Percentiles rank a stretch among this genome's conserved stretches.
phyloP scores from a whole-genome alignment of 371 early-diverging fungal genomes.

The Entomophthora muscae region DNA sequence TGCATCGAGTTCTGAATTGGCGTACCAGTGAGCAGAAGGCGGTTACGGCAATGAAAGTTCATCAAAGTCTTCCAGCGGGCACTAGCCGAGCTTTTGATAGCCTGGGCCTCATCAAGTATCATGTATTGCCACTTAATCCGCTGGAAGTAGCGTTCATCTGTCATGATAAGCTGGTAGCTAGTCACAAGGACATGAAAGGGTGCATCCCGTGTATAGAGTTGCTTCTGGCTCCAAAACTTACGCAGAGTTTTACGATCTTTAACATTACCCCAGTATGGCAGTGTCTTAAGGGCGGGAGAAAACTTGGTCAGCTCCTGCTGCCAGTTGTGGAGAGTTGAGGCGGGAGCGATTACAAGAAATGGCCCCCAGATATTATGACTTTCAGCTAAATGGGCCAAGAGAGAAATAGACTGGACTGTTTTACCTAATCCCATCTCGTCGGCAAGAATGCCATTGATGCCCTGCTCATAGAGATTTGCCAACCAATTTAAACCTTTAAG shows the following conservation, averaged over 20 bases:
- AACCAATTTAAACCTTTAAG: conserved; percentile 98
- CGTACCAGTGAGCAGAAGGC: conserved; percentile 88
- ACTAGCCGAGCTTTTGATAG: conserved; percentile 81
- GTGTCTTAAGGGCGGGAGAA: conserved; percentile 69
- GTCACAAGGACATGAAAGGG: conserved; percentile 89
- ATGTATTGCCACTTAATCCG: conserved; percentile 95
- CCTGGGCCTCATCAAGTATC: conserved; percentile 97
- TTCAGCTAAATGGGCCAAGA: conserved; percentile 79
- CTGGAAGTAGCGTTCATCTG: conserved; percentile 74
- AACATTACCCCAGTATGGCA: conserved; percentile 88
- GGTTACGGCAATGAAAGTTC: conserved; percentile 82
- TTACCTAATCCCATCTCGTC: conserved; percentile 26
- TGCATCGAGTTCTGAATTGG: conserved; percentile 96
- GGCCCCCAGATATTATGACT: conserved; percentile 87
- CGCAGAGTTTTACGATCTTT: conserved; percentile 77
- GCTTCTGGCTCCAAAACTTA: conserved; percentile 64
- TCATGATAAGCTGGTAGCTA: conserved; percentile 78
- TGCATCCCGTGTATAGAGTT: conserved; percentile 58
- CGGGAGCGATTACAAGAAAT: conserved; percentile 89
- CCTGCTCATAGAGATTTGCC: conserved; percentile 86
- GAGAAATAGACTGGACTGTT: conserved; percentile 90
- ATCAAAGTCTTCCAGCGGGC: conserved; percentile 88
- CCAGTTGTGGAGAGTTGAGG: conserved; percentile 96
- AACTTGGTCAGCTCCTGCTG: conserved; percentile 86
- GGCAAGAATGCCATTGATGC: conserved; percentile 94